Evolutionary conservation across 495 filamentous ascomycete genomes (phyloP).

Genomic region (Penicillium salamii): DNA sequence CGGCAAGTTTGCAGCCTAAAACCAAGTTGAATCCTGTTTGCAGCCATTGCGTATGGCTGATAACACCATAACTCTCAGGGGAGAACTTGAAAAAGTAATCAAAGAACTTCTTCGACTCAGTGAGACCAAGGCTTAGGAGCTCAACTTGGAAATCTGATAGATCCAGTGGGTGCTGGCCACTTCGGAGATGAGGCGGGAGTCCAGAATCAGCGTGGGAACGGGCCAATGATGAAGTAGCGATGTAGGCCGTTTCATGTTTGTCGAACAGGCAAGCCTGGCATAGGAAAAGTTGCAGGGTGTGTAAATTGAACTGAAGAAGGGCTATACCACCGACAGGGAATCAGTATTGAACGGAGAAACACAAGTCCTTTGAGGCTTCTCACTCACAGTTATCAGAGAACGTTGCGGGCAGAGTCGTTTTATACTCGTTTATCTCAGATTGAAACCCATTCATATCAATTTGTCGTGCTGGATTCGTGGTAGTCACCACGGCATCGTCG

Average conservation of each 20-base stretch:
- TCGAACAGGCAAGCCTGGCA: slow-evolving; percentile 2
- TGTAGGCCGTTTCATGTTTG: neutral
- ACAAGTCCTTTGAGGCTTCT: neutral
- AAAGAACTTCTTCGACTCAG: slow-evolving; percentile 13
- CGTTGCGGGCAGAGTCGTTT: neutral
- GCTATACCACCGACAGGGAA: neutral
- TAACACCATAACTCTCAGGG: slow-evolving; percentile 3
- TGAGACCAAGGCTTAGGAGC: slow-evolving; percentile 13
- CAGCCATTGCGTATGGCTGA: slow-evolving; percentile 12
- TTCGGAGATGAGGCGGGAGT: neutral
- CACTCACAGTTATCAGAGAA: neutral
- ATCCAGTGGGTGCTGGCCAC: neutral
- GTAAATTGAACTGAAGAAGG: neutral
- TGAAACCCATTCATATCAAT: slow-evolving; percentile 1
- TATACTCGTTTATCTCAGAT: neutral
- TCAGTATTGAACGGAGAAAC: too few species aligned
- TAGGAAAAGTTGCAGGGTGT: slow-evolving; percentile 1
- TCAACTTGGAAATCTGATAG: neutral
- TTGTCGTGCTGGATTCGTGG: neutral
- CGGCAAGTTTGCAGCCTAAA: slow-evolving; percentile 2
- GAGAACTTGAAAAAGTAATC: slow-evolving; percentile 7
- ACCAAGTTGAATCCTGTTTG: slow-evolving; percentile 5
- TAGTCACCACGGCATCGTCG: slow-evolving; percentile 4
- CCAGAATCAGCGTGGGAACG: neutral
- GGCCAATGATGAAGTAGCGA: neutral